Base-by-base conservation (phyloP, 768 basidiomycete species). In the Phanerochaete sordida region DNA sequence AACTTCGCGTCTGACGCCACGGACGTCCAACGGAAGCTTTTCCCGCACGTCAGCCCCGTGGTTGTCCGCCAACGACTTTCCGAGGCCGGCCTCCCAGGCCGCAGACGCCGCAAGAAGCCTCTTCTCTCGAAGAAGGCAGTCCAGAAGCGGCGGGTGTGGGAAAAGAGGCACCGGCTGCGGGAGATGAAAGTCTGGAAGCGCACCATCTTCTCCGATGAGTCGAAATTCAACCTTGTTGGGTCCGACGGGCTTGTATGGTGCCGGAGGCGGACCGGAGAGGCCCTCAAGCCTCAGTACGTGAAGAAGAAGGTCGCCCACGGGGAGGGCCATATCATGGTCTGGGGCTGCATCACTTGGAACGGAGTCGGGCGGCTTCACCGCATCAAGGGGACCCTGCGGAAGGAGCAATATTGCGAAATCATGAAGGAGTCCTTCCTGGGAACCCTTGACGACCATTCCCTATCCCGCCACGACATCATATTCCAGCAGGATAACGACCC, bases 401-500 rank as follows among this genome's bases (percentile, higher is more conserved):
- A 44, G 4, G 43, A 28, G 13, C 54, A 66, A 39, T 76, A 74
- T 58, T 9, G 55, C 33, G 21, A 72, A 9, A 75, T 76, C 19
- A 59, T 76, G 15, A 45, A 73, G 39, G 61, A 73, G 9, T 53
- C 67, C 19, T 55, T 70, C 48, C 61, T 75, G 2, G 72, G 73
- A 31, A 70, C 65, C 46, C 58, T 69, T 28, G 5, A 60, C 2
- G 61, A 73, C 57, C 69, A 68, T 30, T 46, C 62, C 0, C 51
- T 73, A 30, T 27, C 62, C 28, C 57, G 30, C 13, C 19, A 51
- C 3, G 31, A 66, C 53, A 57, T 65, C 51, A 63, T 67, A 54
- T 76, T 74, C 55, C 70, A 73, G 54, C 75, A 78, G 23, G 74
- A 79, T 59, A 75, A 74, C 47, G 64, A 76, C 65, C 74, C 68